Conservation (phyloP, 75 land plant species). For the Picea glauca region DNA sequence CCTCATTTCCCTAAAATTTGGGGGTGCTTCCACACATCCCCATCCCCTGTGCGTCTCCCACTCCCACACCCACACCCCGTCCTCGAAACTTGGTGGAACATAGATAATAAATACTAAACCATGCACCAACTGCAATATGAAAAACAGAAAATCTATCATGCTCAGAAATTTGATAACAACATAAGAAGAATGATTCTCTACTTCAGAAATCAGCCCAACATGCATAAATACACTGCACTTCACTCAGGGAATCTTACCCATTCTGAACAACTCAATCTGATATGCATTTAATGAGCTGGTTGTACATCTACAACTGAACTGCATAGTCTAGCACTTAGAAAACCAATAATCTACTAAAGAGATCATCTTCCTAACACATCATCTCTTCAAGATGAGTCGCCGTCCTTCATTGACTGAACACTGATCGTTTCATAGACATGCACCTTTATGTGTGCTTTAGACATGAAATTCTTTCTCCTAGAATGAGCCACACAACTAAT, state of each 20-base stretch:
- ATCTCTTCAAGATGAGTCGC: too few species aligned
- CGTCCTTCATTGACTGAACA: too few species aligned
- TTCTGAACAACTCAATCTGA: neutral
- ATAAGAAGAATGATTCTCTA: too few species aligned
- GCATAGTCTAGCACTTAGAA: neutral
- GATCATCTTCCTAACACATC: too few species aligned
- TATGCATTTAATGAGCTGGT: neutral
- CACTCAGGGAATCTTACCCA: neutral
- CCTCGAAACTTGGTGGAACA: too few species aligned
- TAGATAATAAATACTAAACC: neutral
- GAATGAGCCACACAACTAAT: neutral
- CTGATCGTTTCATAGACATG: neutral
- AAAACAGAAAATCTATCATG: neutral
- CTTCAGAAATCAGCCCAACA: too few species aligned
- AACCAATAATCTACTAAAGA: too few species aligned
- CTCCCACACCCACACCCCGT: too few species aligned
- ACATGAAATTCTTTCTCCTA: neutral
- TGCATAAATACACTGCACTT: too few species aligned
- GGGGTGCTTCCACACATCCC: too few species aligned
- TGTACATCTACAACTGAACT: neutral
- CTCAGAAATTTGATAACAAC: neutral
- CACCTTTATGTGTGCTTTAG: neutral
- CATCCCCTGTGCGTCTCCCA: too few species aligned
- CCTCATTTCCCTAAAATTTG: too few species aligned
- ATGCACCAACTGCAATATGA: neutral